Conservation (phyloP, 2,329 filamentous ascomycete species). For the Colletotrichum musicola region DNA sequence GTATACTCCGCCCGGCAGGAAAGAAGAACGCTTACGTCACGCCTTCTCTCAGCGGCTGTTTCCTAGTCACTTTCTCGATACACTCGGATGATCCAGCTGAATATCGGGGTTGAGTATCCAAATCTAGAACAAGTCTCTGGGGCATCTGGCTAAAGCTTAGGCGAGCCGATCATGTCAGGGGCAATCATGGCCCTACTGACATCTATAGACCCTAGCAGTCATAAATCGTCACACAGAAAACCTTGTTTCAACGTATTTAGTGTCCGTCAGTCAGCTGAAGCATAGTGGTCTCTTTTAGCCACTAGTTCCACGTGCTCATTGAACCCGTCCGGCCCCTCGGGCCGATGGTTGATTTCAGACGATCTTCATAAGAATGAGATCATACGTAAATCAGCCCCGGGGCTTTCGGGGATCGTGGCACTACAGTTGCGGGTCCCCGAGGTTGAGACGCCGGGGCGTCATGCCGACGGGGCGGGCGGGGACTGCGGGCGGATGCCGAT, state of each 20-base stretch:
- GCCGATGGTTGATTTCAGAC: neutral
- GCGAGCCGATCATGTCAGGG: no score
- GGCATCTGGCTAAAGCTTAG: no score
- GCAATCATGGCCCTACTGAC: no score
- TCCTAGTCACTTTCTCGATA: no score
- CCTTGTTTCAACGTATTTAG: neutral
- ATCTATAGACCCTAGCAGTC: no score
- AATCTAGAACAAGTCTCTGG: no score
- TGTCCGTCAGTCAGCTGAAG: neutral
- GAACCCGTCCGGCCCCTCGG: neutral
- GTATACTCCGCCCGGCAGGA: no score
- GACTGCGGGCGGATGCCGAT: neutral
- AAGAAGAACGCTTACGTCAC: no score
- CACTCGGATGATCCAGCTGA: no score
- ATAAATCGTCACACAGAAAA: neutral
- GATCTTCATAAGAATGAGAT: neutral
- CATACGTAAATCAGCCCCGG: neutral
- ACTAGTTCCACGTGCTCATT: neutral
- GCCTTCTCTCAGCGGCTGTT: no score
- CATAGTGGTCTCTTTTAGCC: neutral
- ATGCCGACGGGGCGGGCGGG: conserved; percentile 22
- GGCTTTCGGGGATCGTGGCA: conserved; percentile 7
- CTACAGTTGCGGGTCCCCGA: neutral
- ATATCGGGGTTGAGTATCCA: no score
- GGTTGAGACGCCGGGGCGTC: conserved; percentile 7